Evolutionary conservation across 129 eudicot species (phyloP), one percentile per base, ranked within the genome.

Genomic region (Pseudognaphalium luteoalbum): DNA sequence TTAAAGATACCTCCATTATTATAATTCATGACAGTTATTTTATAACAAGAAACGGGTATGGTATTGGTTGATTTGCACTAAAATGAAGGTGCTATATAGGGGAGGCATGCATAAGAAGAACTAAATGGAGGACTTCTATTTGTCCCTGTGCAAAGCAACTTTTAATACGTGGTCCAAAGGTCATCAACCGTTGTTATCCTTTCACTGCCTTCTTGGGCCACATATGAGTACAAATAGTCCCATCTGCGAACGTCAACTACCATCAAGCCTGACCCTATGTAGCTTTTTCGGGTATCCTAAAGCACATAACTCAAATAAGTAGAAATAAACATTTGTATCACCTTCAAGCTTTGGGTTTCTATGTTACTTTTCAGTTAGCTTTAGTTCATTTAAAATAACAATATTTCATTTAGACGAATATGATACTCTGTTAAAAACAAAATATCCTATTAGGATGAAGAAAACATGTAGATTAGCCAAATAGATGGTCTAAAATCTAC

Each of bases 51-150:
- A 34, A 16, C 34, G 0, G 1, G 34, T 32, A 17, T n/a, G 19
- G 61, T 56, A 3, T 25, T 60, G 33, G 15, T 35, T 6, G 25
- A 6, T 28, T 28, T 28, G 34, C 66, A 12, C 37, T 4, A 10
- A 61, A 28, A 61, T 11, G 32, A 60, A 20, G 66, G 66, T 61
- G 37, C 11, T 28, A 61, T 61, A 61, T 28, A 61, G 66, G 35
- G 35, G 33, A 61, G 66, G 37, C 65, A 59, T 12, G 37, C 65
- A 59, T 12, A 59, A 61, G 66, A 4, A 62, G 61, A 62, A 29
- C 39, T 7, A 22, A 39, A 25, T 29, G 8, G 44, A 28, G 15
- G 29, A 62, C 7, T 59, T 20, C 7, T 28, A 11, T 10, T 29
- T 25, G 68, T 20, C 7, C 16, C 66, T 7, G 29, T 21, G 15